Evolutionary conservation across 495 filamentous ascomycete species (phyloP), one percentile per base, ranked within the genome.

Genomic region (Xylaria curta): DNA sequence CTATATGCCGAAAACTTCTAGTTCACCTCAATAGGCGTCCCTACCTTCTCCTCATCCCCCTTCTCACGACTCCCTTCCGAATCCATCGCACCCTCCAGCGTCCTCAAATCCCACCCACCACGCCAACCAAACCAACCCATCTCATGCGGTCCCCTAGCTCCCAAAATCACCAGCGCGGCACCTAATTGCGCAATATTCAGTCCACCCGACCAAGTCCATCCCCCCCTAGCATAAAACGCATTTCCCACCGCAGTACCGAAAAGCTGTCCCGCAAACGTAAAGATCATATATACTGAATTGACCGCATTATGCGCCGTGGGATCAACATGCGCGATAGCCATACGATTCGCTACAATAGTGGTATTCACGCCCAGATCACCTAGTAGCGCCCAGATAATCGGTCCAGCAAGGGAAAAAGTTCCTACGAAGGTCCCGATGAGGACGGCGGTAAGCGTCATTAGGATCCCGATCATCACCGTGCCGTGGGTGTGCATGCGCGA

Each of bases 271-370:
- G 84, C 88, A 75, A 94, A 94, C 0, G 86, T 88, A 24, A 83
- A 80, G 1, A 94, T 83, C 92, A 93, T 93, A 73, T 90, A 94
- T 9, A 88, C 89, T 0, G 92, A 92, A 74, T 94, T 94, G 19
- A 93, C 85, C 3, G 91, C 77, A 75, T 92, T 93, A 19, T 91
- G 81, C 0, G 88, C 90, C 74, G 88, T 90, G 1, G 90, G 87
- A 46, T 89, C 90, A 21, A 94, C 86, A 4, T 80, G 78, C 66
- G 91, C 92, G n/a, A 94, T 91, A 0, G 88, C 85, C 2, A 83
- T 84, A 0, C 91, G 82, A 70, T 93, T 94, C 3, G 91, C 90
- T 46, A 92, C 89, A 75, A 92, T 87, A 15, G 86, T 83, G 1
- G 87, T 90, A 76, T 92, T 91, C 49, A 91, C 81, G 0, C 92